These are phyloP conservation scores for Phytophthora megakarya DNA, from an alignment of 352 stramenopile genomes.

Conservation along the genomic window DNA sequence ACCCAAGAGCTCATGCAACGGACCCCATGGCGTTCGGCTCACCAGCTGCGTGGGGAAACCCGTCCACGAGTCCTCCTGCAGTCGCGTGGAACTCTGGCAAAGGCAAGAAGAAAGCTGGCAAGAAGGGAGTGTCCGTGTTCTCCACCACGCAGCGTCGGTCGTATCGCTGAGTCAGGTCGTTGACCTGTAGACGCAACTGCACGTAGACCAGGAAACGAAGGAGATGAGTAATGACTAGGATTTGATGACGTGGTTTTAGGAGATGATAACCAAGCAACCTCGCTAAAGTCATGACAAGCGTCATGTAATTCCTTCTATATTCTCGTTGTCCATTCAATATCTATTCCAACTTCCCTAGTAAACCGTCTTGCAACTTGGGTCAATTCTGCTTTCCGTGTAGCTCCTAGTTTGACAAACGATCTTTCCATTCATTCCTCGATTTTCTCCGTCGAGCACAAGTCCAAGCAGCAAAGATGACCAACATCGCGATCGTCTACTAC, in stretches of 20 bases:
- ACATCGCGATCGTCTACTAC: constrained; percentile 88
- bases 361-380: not conserved
- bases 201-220: not conserved
- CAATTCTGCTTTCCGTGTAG: constrained; percentile 15
- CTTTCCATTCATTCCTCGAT: constrained; percentile 31
- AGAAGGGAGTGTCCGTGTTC: constrained; percentile 78
- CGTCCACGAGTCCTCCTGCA: constrained; percentile 37
- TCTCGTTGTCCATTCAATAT: not conserved
- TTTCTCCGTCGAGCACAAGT: constrained; percentile 28
- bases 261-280: not conserved
- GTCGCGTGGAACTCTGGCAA: constrained; percentile 38
- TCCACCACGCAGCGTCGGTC: constrained; percentile 76
- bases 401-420: not conserved
- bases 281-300: constrained; percentile 14
- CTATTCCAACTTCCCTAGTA: not conserved
- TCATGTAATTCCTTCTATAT: constrained; percentile 24
- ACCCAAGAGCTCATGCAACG: constrained; percentile 4
- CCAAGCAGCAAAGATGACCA: constrained; percentile 45
- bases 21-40: constrained; percentile 35
- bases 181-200: not conserved
- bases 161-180: constrained; percentile 53
- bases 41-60: constrained; percentile 50
- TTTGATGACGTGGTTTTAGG: constrained; percentile 14
- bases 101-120: constrained; percentile 68
- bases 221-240: not conserved